A percentile compares a stretch with the other conserved stretches of the same genome.
Conservation (phyloP, 179 eudicot genomes). For the Silene noctiflora region DNA sequence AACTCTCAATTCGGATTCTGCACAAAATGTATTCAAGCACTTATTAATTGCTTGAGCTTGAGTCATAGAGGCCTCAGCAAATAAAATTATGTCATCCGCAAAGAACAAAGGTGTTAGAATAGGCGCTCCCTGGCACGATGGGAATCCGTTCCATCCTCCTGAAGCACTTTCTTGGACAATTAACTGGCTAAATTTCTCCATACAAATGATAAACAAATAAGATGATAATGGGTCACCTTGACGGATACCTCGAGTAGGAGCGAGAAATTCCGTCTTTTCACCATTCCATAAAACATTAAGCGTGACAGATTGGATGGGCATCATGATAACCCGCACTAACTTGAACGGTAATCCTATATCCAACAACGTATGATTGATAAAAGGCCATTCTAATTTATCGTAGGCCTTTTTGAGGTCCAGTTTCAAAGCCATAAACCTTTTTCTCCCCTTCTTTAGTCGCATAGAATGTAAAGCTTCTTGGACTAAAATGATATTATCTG, state of each 20-base stretch:
- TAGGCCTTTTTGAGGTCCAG: neutral
- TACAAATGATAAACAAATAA: neutral
- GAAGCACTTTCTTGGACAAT: no score
- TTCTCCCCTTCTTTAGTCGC: neutral
- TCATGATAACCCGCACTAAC: neutral
- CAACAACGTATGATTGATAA: neutral
- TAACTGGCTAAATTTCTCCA: no score
- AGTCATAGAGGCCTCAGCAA: no score
- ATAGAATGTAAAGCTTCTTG: neutral
- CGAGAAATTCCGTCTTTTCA: neutral
- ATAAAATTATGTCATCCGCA: no score
- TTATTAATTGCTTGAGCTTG: no score
- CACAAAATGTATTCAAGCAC: no score
- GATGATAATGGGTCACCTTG: neutral
- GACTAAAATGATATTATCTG: neutral
- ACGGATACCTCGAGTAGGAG: neutral
- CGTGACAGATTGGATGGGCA: neutral
- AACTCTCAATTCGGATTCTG: no score
- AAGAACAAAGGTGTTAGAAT: no score
- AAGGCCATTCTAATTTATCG: neutral
- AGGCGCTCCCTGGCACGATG: no score
- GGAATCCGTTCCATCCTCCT: no score
- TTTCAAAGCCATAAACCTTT: neutral
- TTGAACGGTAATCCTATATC: neutral
- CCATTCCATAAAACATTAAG: neutral